Conservation (phyloP, 495 filamentous ascomycete genomes). For the Sordaria brevicollis region DNA sequence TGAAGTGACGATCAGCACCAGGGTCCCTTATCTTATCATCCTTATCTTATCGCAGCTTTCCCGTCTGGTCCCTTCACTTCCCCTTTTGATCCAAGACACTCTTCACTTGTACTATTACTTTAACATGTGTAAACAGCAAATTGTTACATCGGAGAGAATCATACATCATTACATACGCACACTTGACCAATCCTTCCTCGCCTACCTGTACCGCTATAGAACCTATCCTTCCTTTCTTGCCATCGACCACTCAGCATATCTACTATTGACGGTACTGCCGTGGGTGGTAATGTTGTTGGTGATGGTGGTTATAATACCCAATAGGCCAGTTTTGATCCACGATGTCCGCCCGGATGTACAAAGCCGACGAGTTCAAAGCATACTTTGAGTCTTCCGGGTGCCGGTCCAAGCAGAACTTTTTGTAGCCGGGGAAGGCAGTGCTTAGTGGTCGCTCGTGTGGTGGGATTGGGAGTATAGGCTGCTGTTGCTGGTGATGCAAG, state of each 20-base stretch:
- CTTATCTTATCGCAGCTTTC: background rate
- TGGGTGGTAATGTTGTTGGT: background rate
- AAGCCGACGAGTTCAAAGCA: background rate
- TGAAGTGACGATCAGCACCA: background rate
- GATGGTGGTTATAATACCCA: background rate
- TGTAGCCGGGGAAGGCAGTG: background rate
- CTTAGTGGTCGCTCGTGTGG: background rate
- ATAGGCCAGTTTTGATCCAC: background rate
- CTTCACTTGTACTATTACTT: background rate
- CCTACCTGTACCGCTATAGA: background rate
- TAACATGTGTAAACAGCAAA: background rate
- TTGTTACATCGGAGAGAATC: background rate
- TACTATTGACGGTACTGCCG: too few relatives aligned
- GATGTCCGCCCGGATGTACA: conserved; percentile 7
- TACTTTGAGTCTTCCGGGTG: background rate
- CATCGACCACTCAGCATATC: background rate
- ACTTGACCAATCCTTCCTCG: background rate
- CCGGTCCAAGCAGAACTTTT: background rate
- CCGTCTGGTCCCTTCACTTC: background rate
- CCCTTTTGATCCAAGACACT: background rate
- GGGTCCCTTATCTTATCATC: background rate
- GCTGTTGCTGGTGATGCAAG: background rate
- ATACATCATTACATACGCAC: background rate
- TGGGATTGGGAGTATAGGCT: background rate
- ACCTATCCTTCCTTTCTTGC: background rate